Conservation (phyloP, 108 stramenopile genomes). For the Nitzschia sp. region DNA sequence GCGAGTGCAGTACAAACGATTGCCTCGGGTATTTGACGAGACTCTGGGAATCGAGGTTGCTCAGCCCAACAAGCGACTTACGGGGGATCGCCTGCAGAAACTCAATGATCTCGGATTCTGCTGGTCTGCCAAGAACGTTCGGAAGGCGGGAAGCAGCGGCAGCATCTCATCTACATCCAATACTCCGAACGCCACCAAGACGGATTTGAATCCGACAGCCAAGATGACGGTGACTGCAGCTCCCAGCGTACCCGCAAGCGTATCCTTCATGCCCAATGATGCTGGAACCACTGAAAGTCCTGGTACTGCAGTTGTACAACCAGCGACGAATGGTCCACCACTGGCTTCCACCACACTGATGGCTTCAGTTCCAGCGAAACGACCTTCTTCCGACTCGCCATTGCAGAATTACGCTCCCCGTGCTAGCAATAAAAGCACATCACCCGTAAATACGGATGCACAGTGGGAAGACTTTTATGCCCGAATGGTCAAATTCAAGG, state of each 20-base stretch:
- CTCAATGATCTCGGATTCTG: conserved; percentile 54
- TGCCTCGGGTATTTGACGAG: conserved; percentile 26
- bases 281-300: no score
- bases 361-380: background rate
- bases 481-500: conserved; percentile 53
- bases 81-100: conserved; percentile 51
- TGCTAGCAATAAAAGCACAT: no score
- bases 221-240: no score
- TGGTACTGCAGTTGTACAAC: no score
- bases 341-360: no score
- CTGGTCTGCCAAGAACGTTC: conserved; percentile 46
- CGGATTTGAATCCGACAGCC: no score
- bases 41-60: conserved; percentile 19
- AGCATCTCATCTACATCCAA: background rate
- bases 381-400: background rate
- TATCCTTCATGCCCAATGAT: no score
- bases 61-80: conserved; percentile 47
- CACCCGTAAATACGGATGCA: conserved; percentile 18
- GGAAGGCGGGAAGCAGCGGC: conserved; percentile 16
- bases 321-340: no score
- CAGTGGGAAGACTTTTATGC: conserved; percentile 50
- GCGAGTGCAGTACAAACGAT: conserved; percentile 48
- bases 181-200: no score
- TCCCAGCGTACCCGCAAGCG: no score
- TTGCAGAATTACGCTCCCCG: background rate